Conservation (phyloP, 2,329 filamentous ascomycete genomes). For the Triangularia verruculosa region DNA sequence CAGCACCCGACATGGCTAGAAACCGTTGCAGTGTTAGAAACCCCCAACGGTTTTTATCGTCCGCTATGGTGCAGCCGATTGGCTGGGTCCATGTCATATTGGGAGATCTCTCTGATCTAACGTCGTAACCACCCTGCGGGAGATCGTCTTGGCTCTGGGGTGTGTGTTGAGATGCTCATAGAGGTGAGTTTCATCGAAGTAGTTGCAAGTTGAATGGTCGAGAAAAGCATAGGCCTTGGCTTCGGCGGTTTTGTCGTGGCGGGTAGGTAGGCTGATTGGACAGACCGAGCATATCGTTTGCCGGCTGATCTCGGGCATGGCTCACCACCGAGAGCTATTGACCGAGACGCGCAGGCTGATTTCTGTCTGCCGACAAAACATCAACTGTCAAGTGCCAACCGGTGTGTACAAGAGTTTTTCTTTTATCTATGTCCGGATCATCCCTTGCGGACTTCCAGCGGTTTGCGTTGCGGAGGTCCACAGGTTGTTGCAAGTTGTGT, state of each 20-base stretch:
- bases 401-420: not conserved
- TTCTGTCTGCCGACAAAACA: not conserved
- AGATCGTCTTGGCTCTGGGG: not conserved
- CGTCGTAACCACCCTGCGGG: not conserved
- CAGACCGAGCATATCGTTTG: not conserved
- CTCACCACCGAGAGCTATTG: not conserved
- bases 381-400: not conserved
- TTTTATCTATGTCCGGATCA: not conserved
- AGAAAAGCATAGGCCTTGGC: not conserved
- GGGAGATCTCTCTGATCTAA: not conserved
- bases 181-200: too few relatives aligned
- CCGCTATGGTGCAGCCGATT: not conserved
- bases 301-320: conserved; percentile 11
- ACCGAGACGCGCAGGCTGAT: not conserved
- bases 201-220: too few relatives aligned
- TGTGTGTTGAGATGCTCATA: not conserved
- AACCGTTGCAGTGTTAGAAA: not conserved
- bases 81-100: not conserved
- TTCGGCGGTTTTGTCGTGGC: not conserved
- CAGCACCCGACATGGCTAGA: not conserved
- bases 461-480: not conserved
- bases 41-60: not conserved
- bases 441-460: not conserved
- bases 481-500: not conserved
- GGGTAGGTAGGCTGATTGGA: not conserved